A percentile compares a stretch with the other conserved stretches of the same genome.
Conservation (phyloP, 1,139 yeast genomes). For the Kodamaea derodonti region DNA sequence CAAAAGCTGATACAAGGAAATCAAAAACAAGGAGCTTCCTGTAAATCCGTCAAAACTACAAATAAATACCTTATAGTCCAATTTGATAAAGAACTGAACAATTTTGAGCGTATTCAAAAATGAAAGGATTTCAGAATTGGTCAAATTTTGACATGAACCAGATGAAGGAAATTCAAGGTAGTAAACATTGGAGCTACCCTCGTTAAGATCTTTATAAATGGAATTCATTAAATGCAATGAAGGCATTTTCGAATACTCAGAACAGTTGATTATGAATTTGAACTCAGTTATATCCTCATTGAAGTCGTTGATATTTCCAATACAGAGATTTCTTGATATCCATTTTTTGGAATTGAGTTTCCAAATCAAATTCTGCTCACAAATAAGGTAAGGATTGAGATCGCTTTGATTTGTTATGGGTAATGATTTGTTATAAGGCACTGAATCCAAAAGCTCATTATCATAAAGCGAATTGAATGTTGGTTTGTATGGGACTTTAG, state of each 20-base stretch:
- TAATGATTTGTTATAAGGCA: conserved; percentile 2
- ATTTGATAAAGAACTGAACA: conserved; percentile 20
- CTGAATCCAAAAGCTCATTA: conserved; percentile 2
- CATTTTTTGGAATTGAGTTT: conserved; percentile 30
- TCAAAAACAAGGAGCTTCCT: conserved; percentile 31
- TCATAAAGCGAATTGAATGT: conserved; percentile 1
- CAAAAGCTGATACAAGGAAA: conserved; percentile 15
- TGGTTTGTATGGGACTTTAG: conserved; percentile 1
- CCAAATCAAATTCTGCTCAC: conserved; percentile 39
- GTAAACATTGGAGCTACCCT: conserved; percentile 13
- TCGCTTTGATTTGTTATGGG: conserved; percentile 2
- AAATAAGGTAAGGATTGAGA: conserved; percentile 23
- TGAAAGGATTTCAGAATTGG: conserved; percentile 26
- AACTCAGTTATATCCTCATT: conserved; percentile 22
- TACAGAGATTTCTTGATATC: conserved; percentile 25
- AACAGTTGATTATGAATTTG: conserved; percentile 33
- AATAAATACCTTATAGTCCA: conserved; percentile 25
- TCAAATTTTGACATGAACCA: conserved; percentile 21
- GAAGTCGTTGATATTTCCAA: conserved; percentile 35
- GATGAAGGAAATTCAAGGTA: conserved; percentile 35
- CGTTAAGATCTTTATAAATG: conserved; percentile 12
- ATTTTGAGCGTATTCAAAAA: conserved; percentile 31
- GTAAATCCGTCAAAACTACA: conserved; percentile 42
- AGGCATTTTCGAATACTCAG: conserved; percentile 33
- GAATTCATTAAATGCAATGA: conserved; percentile 14